Evolutionary conservation across 2,329 filamentous ascomycete genomes (phyloP).

Genomic region (Proliferodiscus dingleyae): DNA sequence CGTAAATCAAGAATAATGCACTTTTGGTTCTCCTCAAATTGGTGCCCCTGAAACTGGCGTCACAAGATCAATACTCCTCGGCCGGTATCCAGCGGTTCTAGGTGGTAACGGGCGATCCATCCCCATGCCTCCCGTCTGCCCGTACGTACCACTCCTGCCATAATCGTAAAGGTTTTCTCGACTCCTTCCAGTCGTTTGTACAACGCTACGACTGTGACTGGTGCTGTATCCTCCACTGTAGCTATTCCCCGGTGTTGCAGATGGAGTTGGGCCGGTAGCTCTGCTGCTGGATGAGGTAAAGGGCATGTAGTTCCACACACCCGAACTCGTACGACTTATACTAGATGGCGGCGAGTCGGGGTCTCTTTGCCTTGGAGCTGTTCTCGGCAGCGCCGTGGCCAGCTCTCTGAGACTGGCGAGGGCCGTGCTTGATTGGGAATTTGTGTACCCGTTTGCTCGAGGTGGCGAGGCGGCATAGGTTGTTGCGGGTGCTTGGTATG

Average conservation of each 20-base stretch:
- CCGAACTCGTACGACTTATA: slow-evolving; percentile 20
- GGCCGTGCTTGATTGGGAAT: slow-evolving; percentile 21
- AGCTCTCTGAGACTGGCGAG: slow-evolving; percentile 25
- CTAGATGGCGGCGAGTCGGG: slow-evolving; percentile 17
- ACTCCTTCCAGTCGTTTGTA: slow-evolving; percentile 10
- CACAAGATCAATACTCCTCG: slow-evolving; percentile 60
- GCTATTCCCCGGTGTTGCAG: slow-evolving; percentile 23
- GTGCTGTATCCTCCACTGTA: slow-evolving; percentile 16
- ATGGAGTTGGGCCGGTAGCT: slow-evolving; percentile 20
- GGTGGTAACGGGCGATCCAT: slow-evolving; percentile 54
- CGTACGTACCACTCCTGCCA: slow-evolving; percentile 13
- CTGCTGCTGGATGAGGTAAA: slow-evolving; percentile 21
- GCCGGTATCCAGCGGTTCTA: slow-evolving; percentile 45
- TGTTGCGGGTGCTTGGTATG: slow-evolving; percentile 37
- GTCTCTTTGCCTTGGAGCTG: slow-evolving; percentile 4
- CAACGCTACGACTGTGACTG: slow-evolving; percentile 14
- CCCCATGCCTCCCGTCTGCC: slow-evolving; percentile 28
- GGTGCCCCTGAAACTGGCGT: slow-evolving; percentile 43
- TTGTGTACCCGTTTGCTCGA: slow-evolving; percentile 2
- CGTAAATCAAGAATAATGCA: too few species aligned
- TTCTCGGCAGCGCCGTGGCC: slow-evolving; percentile 25
- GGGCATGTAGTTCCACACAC: slow-evolving; percentile 30
- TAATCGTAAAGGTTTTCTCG: slow-evolving; percentile 23
- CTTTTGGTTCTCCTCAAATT: too few species aligned
- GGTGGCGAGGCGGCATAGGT: slow-evolving; percentile 5